These are phyloP conservation scores for Phlebopus sp. DNA, from an alignment of 1,284 basidiomycete genomes.

Conservation along the genomic window DNA sequence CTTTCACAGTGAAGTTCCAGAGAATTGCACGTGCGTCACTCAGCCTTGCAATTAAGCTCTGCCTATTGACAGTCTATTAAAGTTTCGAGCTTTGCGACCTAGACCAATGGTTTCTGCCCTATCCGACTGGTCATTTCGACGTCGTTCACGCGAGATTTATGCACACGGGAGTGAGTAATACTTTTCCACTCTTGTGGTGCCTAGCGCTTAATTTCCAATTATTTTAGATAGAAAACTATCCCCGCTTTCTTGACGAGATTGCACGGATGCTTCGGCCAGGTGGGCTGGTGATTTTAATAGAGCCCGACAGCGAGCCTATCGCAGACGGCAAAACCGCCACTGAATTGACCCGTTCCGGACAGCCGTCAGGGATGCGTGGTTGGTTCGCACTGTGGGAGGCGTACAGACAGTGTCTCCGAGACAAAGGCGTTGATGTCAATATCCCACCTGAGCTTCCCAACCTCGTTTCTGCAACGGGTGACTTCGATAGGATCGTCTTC, in stretches of 20 bases:
- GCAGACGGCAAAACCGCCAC: constrained; percentile 42
- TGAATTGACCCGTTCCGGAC: constrained; percentile 33
- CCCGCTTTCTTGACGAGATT: constrained; percentile 55
- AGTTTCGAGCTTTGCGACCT: constrained; percentile 71
- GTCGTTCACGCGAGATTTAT: constrained; percentile 65
- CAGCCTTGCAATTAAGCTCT: constrained; percentile 5
- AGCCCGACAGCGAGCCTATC: constrained; percentile 51
- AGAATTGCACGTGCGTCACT: constrained; percentile 60
- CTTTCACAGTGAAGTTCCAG: constrained; percentile 52
- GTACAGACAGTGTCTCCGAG: constrained; percentile 49
- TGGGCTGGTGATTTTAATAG: constrained; percentile 64
- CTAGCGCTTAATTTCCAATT: constrained; percentile 1
- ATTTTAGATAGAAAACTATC: constrained; percentile 56
- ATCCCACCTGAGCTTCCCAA: constrained; percentile 51
- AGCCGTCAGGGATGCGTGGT: constrained; percentile 44
- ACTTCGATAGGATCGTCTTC: constrained; percentile 49
- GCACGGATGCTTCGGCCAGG: constrained; percentile 64
- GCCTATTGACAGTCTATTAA: constrained; percentile 8
- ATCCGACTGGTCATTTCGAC: constrained; percentile 59
- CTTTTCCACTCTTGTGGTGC: constrained; percentile 7
- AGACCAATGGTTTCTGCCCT: constrained; percentile 55
- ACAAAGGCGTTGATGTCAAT: constrained; percentile 52
- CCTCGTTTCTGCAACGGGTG: constrained; percentile 42
- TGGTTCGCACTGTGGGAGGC: constrained; percentile 64
- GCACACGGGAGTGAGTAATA: constrained; percentile 54